Evolutionary conservation across 768 basidiomycete genomes (phyloP), one percentile per base, ranked within the genome.

Genomic region (Panellus pusillus): DNA sequence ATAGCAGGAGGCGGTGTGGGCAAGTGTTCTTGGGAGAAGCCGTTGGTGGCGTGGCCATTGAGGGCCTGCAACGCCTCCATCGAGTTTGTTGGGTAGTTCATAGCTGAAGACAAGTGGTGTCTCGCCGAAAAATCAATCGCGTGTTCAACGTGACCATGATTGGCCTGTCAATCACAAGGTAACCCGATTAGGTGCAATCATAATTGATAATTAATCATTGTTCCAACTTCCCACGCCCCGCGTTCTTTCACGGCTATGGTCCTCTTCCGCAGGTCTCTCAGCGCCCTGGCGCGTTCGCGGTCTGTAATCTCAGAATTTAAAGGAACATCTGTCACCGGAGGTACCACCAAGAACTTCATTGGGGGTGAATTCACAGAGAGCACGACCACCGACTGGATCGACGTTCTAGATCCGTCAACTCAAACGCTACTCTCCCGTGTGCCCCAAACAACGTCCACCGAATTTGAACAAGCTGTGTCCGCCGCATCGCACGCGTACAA

Each of bases 391-490:
- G 77, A 87, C 55, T 98, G 90, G 89, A 81, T 92, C 55, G 92
- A 96, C 43, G 82, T 97, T 4, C 73, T 84, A 47, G 96, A 98
- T 73, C 96, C 95, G 91, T 87, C 93, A 4, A 93, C 95, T 0
- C 95, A 99, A 77, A 87, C 92, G 0, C 65, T 98, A 24, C 81
- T 99, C 60, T 90, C 90, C 29, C 82, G 82, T 15, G 94, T 96
- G 6, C 96, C 96, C 8, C 90, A 98, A 72, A 93, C 93, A 0
- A 91, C 93, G 0, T 66, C 72, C 17, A 62, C 73, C 14, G 95
- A 98, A 68, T 94, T 98, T 65, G 79, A 84, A 17, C 81, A 85
- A 54, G 94, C 95, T 9, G 87, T 91, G 7, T 79, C 84, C 45
- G 86, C 91, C 36, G 94, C 96, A 15, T 83, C 86, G 11, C 75